phyloP scores from a whole-genome alignment of 352 stramenopile genomes.

The Globisporangium megalacanthum region DNA sequence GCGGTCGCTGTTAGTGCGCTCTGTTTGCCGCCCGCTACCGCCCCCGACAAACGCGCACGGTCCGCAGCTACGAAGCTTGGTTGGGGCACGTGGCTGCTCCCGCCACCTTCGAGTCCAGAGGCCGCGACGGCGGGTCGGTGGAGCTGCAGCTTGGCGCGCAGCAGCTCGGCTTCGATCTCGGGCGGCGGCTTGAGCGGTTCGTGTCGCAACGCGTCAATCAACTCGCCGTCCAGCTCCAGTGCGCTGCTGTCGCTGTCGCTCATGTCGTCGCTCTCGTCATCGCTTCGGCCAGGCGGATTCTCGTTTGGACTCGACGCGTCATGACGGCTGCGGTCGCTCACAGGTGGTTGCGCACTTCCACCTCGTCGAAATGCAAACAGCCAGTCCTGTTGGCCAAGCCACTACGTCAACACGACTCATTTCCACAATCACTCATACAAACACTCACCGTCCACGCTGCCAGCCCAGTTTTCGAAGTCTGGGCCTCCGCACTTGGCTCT shows the following conservation, averaged over 20 bases:
- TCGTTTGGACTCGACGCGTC: constrained; percentile 10
- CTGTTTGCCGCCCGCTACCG: not conserved
- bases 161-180: constrained; percentile 37
- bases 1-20: constrained; percentile 12
- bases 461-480: not conserved
- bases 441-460: constrained; percentile 11
- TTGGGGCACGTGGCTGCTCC: not conserved
- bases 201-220: constrained; percentile 12
- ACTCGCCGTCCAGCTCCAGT: constrained; percentile 4
- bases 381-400: constrained; percentile 17
- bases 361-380: constrained; percentile 7
- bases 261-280: constrained; percentile 6
- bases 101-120: not conserved
- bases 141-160: constrained; percentile 22
- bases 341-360: constrained; percentile 7
- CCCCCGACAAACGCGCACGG: not conserved
- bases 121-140: constrained; percentile 15
- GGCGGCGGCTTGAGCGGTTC: constrained; percentile 32
- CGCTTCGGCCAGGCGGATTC: not conserved
- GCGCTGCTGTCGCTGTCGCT: constrained; percentile 3
- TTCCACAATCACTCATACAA: not conserved
- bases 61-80: constrained; percentile 10
- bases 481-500: not conserved
- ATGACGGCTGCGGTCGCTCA: constrained; percentile 9
- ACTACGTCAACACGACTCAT: not conserved